Evolutionary conservation across 2,329 filamentous ascomycete genomes (phyloP), one percentile per base, ranked within the genome.

Genomic region (Parafenestella ontariensis): DNA sequence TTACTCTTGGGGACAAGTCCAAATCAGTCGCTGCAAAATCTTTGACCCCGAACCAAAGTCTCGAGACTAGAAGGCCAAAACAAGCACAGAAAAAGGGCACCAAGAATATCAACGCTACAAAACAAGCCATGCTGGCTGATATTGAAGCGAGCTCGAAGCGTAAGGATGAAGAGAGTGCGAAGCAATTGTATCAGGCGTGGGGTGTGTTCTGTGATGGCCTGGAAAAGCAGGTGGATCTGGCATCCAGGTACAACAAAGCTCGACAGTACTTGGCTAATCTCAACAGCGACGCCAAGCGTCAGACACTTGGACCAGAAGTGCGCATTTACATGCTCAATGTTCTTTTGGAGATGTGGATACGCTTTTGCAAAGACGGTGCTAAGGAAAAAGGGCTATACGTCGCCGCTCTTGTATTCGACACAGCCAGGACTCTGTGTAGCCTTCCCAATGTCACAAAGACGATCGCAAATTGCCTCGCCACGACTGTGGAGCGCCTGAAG

Each of bases 321-420:
- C 73, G 79, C 44, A 71, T 82, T 0, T 85, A 81, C 62, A 78
- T 82, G 59, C 68, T 84, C 34, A 81, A 80, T 53, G 76, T 78
- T 33, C 69, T 84, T 3, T 59, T 84, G 9, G 70, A 73, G 24
- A 80, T 82, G 73, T 85, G 82, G 81, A 75, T 79, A 28, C 59
- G 47, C 5, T 59, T 64, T 28, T 74, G 72, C 75, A 50, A 59
- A 11, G 66, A 70, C 17, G 49, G 60, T 7, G 58, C 61, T 3
- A 72, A 73, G 28, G 58, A 70, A 5, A 60, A 72, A 24, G 64
- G 68, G 15, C 49, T 73, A 7, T 68, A 70, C 36, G 63, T 74
- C 36, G 71, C 71, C 17, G 72, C 72, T 13, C 56, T 73, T 6
- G 67, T 74, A 4, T 75, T 71, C 49, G 69, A 74, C 39, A 65